Conservation (phyloP, 352 stramenopile genomes). For the Phytophthora podocarpi region DNA sequence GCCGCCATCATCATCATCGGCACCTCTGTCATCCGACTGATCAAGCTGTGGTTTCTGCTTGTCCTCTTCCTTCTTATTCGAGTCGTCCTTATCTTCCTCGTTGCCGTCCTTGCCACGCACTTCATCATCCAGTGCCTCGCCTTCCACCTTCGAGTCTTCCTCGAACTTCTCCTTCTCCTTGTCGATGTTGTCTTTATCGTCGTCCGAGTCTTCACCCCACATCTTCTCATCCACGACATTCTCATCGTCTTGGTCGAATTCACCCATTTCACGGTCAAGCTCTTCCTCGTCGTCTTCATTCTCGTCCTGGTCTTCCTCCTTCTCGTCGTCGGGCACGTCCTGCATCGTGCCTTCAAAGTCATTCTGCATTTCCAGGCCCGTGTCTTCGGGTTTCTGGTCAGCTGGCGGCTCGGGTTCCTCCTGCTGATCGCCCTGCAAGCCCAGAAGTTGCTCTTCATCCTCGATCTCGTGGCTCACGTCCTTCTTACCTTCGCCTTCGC, state of each 20-base stretch:
- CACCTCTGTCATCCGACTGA: conserved; percentile 47
- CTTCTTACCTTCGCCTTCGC: conserved; percentile 98
- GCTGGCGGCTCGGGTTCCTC: conserved; percentile 79
- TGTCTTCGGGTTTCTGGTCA: conserved; percentile 94
- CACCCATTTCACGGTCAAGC: conserved; percentile 99
- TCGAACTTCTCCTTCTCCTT: conserved; percentile 96
- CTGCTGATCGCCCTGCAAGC: conserved; percentile 94
- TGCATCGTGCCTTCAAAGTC: conserved; percentile 99
- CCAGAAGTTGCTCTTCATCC: conserved; percentile 99
- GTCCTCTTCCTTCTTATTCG: conserved; percentile 51
- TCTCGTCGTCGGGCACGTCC: conserved; percentile 94
- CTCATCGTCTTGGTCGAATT: conserved; percentile 95
- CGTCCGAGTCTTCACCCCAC: conserved; percentile 94
- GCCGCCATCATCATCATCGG: conserved; percentile 35
- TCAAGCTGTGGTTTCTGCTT: conserved; percentile 60
- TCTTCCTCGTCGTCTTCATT: conserved; percentile 94
- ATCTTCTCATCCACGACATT: conserved; percentile 99
- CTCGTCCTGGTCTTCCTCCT: conserved; percentile 87
- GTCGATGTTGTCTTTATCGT: conserved; percentile 94
- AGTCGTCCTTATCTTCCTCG: conserved; percentile 80
- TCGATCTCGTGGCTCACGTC: conserved; percentile 99
- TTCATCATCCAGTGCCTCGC: conserved; percentile 86
- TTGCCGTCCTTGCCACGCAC: conserved; percentile 91
- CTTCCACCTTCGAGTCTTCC: conserved; percentile 84
- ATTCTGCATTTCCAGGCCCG: conserved; percentile 99